Conservation (phyloP, 768 basidiomycete genomes). For the Phylloporus sp. region DNA sequence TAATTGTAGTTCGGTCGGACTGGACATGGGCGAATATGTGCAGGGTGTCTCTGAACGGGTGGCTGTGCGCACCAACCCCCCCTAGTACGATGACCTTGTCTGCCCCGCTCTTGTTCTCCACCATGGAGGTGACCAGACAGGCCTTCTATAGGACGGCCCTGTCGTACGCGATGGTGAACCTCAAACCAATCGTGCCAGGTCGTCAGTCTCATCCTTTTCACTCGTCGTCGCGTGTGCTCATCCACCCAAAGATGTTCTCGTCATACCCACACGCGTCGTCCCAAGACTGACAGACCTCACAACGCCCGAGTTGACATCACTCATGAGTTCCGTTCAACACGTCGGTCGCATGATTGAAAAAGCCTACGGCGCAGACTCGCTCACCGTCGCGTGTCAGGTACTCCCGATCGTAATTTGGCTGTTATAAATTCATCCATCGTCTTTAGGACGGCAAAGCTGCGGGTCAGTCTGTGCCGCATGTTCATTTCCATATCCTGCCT, state of each 20-base stretch:
- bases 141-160: constrained; percentile 66
- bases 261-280: constrained; percentile 54
- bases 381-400: constrained; percentile 92
- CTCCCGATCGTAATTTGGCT: constrained; percentile 1
- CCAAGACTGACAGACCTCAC: constrained; percentile 53
- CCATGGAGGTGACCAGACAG: constrained; percentile 75
- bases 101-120: constrained; percentile 59
- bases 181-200: constrained; percentile 91
- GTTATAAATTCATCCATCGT: constrained; percentile 4
- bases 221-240: not conserved
- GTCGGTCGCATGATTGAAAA: constrained; percentile 79
- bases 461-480: constrained; percentile 70
- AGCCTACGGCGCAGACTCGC: constrained; percentile 75
- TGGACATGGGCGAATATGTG: constrained; percentile 40
- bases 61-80: constrained; percentile 18
- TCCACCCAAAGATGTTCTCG: constrained; percentile 51
- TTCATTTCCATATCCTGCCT: constrained; percentile 95
- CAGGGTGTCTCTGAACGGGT: constrained; percentile 6
- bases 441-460: constrained; percentile 81
- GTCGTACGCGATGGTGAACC: constrained; percentile 86
- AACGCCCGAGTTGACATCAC: constrained; percentile 68
- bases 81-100: constrained; percentile 9
- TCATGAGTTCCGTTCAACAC: constrained; percentile 75
- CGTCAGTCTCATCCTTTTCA: constrained; percentile 53
- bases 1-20: constrained; percentile 71